These are phyloP conservation scores for Babesia ovis DNA, from an alignment of 169 alveolate genomes.

Conservation along the genomic window DNA sequence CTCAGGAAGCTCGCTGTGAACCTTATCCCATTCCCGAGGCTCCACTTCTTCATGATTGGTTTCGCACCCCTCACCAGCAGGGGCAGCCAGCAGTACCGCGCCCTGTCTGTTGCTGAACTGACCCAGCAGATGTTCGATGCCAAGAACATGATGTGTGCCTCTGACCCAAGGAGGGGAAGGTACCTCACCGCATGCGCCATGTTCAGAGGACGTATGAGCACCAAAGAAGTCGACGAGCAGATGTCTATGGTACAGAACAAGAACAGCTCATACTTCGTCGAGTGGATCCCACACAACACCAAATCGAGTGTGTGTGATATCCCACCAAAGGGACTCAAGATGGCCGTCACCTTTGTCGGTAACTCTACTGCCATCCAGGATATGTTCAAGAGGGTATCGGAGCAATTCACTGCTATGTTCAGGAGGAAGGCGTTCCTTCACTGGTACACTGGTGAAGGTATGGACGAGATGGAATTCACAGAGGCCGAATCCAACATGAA, in stretches of 20 bases:
- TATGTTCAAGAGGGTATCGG: slow-evolving; percentile 97
- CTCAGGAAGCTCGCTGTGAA: slow-evolving; percentile 96
- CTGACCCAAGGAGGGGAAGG: slow-evolving; percentile 99
- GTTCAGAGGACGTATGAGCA: slow-evolving; percentile 99
- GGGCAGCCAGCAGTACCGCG: slow-evolving; percentile 98
- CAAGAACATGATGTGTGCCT: slow-evolving; percentile 99
- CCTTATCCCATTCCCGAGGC: slow-evolving; percentile 97
- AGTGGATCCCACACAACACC: slow-evolving; percentile 99
- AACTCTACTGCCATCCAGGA: slow-evolving; percentile 98
- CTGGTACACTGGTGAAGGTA: slow-evolving; percentile 98
- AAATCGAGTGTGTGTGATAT: slow-evolving; percentile 96
- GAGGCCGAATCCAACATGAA: slow-evolving; percentile 98
- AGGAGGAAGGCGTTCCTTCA: slow-evolving; percentile 97
- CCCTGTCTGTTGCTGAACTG: slow-evolving; percentile 97
- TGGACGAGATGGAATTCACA: slow-evolving; percentile 99
- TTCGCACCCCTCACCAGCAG: slow-evolving; percentile 97
- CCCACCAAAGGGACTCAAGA: slow-evolving; percentile 98
- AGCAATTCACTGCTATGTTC: slow-evolving; percentile 97
- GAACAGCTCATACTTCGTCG: slow-evolving; percentile 97
- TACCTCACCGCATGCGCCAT: slow-evolving; percentile 97
- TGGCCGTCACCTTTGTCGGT: slow-evolving; percentile 97
- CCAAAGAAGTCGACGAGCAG: slow-evolving; percentile 99
- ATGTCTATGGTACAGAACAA: slow-evolving; percentile 97
- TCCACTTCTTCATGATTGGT: slow-evolving; percentile 98
- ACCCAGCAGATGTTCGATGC: slow-evolving; percentile 99